Base-by-base conservation (phyloP, 108 stramenopile species). In the Poteriospumella lacustris region DNA sequence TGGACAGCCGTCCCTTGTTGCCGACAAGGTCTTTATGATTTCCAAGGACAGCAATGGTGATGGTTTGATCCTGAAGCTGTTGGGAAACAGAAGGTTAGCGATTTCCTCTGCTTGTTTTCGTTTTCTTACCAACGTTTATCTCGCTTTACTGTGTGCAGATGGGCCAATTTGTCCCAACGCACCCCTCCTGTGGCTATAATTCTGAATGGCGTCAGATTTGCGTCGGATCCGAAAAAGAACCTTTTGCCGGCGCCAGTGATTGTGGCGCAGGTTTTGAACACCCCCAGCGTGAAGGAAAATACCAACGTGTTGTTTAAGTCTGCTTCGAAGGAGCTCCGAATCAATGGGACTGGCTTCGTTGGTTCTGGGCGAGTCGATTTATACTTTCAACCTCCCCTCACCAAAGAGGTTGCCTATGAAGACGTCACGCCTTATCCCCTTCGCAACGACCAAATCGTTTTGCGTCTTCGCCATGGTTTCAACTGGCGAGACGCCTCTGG, bases 151-250 rank as follows among this genome's bases (percentile, higher is more conserved):
- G 40, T 67, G 36, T n/a, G 43, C 9, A 73, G 70, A 24, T 73
- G 70, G 70, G 70, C 47, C 31, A 34, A 73, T 56, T 73, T 73
- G 47, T 29, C n/a, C 5, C 5, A 73, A 19, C 36, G 70, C 36
- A 73, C 43, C 42, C 12, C 70, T 56, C 70, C 70, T 73, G 70
- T 73, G 29, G 70, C 44, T 5, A 3, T 73, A 3, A 42, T 73
- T 42, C 12, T 73, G 9, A 52, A 44, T 56, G 12, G n/a, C 36
- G 70, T 73, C 9, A 5, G n/a, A 5, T 73, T 73, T 42, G 36
- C 43, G 12, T 12, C 44, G 26, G 47, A 56, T 42, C 47, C 47
- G 15, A 56, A 39, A 28, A 44, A 56, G 29, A 73, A 73, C 24
- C 19, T 73, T 12, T 31, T 73, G 26, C 70, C 70, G 5, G 3